Conservation (phyloP, 176 grass and related monocot species). For the Pontederia crassipes region DNA sequence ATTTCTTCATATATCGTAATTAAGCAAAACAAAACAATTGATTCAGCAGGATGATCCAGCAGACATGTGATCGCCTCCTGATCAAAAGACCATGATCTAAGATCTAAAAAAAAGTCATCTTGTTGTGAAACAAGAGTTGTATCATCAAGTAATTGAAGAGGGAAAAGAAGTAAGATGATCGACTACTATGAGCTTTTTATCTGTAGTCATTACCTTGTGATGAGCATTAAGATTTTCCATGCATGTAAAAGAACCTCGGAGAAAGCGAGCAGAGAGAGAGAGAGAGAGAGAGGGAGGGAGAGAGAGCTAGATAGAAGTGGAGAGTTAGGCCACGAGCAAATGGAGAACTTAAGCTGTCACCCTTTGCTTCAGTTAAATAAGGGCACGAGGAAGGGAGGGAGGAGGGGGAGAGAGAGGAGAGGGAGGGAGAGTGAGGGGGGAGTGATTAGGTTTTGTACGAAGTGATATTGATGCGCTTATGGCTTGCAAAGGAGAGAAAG, state of each 20-base stretch:
- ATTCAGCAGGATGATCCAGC: too few relatives aligned
- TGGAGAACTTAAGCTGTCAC: neutral
- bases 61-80: too few relatives aligned
- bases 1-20: too few relatives aligned
- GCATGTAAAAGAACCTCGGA: constrained; percentile 4
- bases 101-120: too few relatives aligned
- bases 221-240: constrained; percentile 10
- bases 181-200: too few relatives aligned
- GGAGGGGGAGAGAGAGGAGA: neutral
- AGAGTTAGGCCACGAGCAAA: neutral
- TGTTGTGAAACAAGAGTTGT: too few relatives aligned
- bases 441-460: constrained; percentile 2
- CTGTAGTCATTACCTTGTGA: neutral
- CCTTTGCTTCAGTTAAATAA: neutral
- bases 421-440: neutral
- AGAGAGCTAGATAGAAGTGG: neutral
- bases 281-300: neutral
- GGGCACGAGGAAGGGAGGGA: neutral
- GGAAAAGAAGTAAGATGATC: neutral
- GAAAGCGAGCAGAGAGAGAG: neutral
- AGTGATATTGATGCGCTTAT: neutral
- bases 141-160: neutral
- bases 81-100: too few relatives aligned
- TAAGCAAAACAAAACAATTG: too few relatives aligned
- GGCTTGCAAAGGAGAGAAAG: constrained; percentile 7